These are phyloP conservation scores for Pachysandra terminalis DNA, from an alignment of 164 flowering plant genomes.

Conservation along the genomic window DNA sequence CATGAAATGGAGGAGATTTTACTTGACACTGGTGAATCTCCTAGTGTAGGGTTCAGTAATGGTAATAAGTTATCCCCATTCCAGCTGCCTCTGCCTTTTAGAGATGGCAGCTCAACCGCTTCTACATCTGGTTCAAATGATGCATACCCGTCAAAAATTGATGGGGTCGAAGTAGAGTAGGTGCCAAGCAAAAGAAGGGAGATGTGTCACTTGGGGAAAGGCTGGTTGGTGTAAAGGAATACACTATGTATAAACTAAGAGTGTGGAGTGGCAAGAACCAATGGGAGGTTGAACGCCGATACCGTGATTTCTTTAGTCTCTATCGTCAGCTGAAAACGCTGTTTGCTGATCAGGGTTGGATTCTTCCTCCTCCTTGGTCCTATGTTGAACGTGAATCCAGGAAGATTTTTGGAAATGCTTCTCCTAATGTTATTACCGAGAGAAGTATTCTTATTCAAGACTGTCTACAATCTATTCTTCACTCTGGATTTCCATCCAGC, in stretches of 20 bases:
- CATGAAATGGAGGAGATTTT: constrained; percentile 94
- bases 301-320: constrained; percentile 84
- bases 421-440: constrained; percentile 75
- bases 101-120: constrained; percentile 87
- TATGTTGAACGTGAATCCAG: constrained; percentile 75
- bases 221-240: constrained; percentile 92
- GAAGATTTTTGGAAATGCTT: constrained; percentile 84
- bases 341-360: constrained; percentile 58
- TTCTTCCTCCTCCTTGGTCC: constrained; percentile 81
- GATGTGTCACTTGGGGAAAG: constrained; percentile 90
- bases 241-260: constrained; percentile 72
- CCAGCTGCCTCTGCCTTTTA: constrained; percentile 40
- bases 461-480: constrained; percentile 65
- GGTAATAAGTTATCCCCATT: constrained; percentile 26
- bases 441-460: constrained; percentile 90
- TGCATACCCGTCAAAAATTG: constrained; percentile 44
- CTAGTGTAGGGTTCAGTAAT: constrained; percentile 37
- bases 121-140: constrained; percentile 68
- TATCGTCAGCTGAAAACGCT: constrained; percentile 58
- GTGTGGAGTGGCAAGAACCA: constrained; percentile 72
- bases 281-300: constrained; percentile 93
- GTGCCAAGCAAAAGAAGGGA: constrained; percentile 83
- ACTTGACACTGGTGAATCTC: constrained; percentile 62
- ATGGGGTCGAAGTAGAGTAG: constrained; percentile 84
- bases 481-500: constrained; percentile 35